Percentiles rank a stretch among this genome's conserved stretches.
Conservation (phyloP, 345 rosid genomes). For the Excoecaria cochinchinensis region DNA sequence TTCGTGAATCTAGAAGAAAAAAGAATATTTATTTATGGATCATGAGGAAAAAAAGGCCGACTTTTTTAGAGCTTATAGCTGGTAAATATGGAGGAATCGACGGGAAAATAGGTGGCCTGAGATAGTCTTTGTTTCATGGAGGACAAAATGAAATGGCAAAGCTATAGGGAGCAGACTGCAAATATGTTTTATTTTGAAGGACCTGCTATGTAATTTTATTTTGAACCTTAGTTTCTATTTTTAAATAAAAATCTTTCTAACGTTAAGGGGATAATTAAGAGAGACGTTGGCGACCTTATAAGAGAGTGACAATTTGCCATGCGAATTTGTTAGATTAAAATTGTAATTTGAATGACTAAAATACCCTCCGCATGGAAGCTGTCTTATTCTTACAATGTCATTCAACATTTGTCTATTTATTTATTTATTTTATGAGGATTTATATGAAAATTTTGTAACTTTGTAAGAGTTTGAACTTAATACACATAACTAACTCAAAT, state of each 20-base stretch:
- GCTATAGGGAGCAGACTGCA: slow-evolving; percentile 11
- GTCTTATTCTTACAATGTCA: too few relatives aligned
- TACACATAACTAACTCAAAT: too few relatives aligned
- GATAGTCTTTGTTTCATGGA: background rate
- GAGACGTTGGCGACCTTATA: slow-evolving; percentile 1
- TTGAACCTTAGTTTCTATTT: background rate
- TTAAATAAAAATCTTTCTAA: background rate
- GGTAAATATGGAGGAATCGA: slow-evolving; percentile 6
- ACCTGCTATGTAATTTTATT: background rate
- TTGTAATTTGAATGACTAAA: background rate
- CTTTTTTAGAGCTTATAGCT: slow-evolving; percentile 2
- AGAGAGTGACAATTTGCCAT: background rate
- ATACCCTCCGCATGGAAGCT: background rate
- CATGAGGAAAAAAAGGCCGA: slow-evolving; percentile 5
- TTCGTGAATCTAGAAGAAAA: background rate
- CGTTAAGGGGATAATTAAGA: slow-evolving; percentile 12
- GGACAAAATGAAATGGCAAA: background rate
- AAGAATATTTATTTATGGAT: background rate
- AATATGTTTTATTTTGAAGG: background rate
- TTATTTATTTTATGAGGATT: too few relatives aligned
- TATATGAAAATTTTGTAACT: too few relatives aligned
- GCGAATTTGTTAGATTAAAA: background rate
- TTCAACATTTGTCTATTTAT: too few relatives aligned
- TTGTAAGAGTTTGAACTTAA: too few relatives aligned
- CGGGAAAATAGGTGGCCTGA: slow-evolving; percentile 12